phyloP scores from a whole-genome alignment of 345 rosid species.

The Leavenworthia alabamica region DNA sequence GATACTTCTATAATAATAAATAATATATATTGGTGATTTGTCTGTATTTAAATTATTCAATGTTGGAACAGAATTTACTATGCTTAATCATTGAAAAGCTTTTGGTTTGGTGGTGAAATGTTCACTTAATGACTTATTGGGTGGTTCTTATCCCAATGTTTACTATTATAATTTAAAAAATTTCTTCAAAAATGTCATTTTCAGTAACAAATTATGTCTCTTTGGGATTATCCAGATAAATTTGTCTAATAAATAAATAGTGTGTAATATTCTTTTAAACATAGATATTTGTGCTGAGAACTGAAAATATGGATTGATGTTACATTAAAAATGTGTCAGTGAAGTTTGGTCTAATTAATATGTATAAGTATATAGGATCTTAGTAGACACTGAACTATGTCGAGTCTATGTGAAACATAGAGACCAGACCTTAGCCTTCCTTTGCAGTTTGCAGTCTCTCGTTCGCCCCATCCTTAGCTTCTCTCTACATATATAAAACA shows the following conservation, averaged over 20 bases:
- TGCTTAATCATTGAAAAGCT: slow-evolving; percentile 6
- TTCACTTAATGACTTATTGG: slow-evolving; percentile 21
- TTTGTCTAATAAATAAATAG: not conserved
- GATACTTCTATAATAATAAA: not conserved
- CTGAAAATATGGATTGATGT: slow-evolving; percentile 10
- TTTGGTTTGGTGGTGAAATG: slow-evolving; percentile 11
- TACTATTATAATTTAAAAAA: not conserved
- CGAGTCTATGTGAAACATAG: slow-evolving; percentile 33
- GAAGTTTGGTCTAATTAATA: slow-evolving; percentile 22
- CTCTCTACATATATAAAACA: not conserved
- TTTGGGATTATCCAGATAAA: slow-evolving; percentile 11
- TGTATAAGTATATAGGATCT: slow-evolving; percentile 27
- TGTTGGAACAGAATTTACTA: slow-evolving; percentile 19
- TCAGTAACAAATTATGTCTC: slow-evolving; percentile 20
- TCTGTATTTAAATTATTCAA: not conserved
- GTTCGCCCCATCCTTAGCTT: slow-evolving; percentile 5
- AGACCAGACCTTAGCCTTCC: slow-evolving; percentile 21
- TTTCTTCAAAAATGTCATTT: not conserved
- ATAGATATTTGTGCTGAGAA: slow-evolving; percentile 14
- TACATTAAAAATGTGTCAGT: slow-evolving; percentile 23
- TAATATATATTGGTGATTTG: slow-evolving; percentile 1
- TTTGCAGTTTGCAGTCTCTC: slow-evolving; percentile 27
- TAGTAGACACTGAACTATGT: slow-evolving; percentile 30
- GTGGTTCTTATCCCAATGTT: slow-evolving; percentile 7
- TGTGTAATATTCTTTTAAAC: slow-evolving; percentile 7